Evolutionary conservation across 2,329 filamentous ascomycete species (phyloP).

Genomic region (Sordariomycetes sp.): DNA sequence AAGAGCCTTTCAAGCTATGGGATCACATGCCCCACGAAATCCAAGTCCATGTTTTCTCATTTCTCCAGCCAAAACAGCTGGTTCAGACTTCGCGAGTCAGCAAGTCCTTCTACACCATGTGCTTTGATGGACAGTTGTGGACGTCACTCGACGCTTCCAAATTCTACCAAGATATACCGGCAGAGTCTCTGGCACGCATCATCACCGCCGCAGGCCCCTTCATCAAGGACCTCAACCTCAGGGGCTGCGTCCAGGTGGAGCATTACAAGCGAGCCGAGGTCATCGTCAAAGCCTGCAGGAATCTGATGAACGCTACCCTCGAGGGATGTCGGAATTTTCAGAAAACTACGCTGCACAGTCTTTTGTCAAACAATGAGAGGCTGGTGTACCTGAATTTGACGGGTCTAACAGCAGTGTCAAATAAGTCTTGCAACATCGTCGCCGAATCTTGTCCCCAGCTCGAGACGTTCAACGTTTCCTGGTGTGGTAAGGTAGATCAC

Average conservation of each 20-base stretch:
- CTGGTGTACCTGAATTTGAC: slow-evolving; percentile 82
- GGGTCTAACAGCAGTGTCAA: slow-evolving; percentile 70
- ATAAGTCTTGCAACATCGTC: slow-evolving; percentile 79
- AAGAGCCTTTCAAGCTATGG: slow-evolving; percentile 60
- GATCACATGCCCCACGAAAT: slow-evolving; percentile 73
- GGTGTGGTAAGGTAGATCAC: slow-evolving; percentile 82
- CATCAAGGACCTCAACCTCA: slow-evolving; percentile 78
- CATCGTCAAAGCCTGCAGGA: slow-evolving; percentile 75
- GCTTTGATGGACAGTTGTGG: slow-evolving; percentile 95
- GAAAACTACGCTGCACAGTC: slow-evolving; percentile 64
- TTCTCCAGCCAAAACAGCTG: slow-evolving; percentile 71
- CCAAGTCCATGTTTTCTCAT: slow-evolving; percentile 66
- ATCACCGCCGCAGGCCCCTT: slow-evolving; percentile 82
- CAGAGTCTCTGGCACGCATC: slow-evolving; percentile 73
- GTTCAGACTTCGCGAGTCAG: slow-evolving; percentile 70
- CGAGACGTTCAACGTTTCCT: slow-evolving; percentile 82
- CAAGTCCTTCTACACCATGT: slow-evolving; percentile 69
- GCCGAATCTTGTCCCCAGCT: slow-evolving; percentile 71
- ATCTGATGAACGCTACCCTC: slow-evolving; percentile 78
- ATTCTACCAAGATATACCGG: slow-evolving; percentile 82
- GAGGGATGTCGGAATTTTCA: slow-evolving; percentile 85
- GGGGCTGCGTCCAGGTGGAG: slow-evolving; percentile 83
- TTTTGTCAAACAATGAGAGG: slow-evolving; percentile 64
- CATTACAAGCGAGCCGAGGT: slow-evolving; percentile 70
- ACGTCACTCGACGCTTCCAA: slow-evolving; percentile 72